Percentiles rank a stretch among this genome's conserved stretches.
These are phyloP conservation scores for Mycena belliarum DNA, from an alignment of 768 basidiomycete species.

Conservation along the genomic window DNA sequence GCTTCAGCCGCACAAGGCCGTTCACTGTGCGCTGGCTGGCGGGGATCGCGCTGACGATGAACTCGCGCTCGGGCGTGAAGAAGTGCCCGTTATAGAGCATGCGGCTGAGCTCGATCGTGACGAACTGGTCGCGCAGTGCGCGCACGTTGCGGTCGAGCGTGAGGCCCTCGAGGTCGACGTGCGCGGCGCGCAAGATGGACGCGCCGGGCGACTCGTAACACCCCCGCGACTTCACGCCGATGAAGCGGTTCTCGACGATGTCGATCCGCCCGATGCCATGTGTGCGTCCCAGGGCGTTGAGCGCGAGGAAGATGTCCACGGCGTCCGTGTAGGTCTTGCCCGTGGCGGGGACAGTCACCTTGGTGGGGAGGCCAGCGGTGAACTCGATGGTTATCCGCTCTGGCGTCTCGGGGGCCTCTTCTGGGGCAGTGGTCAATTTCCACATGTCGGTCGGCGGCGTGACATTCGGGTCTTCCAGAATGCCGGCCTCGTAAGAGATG, in stretches of 20 bases:
- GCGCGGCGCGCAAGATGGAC: conserved; percentile 92
- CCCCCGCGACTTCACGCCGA: conserved; percentile 98
- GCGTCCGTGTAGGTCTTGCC: conserved; percentile 78
- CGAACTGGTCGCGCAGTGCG: conserved; percentile 90
- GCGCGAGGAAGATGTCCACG: conserved; percentile 89
- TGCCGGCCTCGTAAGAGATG: conserved; percentile 99
- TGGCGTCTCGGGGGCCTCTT: conserved; percentile 76
- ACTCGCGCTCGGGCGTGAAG: conserved; percentile 99
- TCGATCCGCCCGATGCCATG: conserved; percentile 98
- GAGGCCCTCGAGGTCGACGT: conserved; percentile 95
- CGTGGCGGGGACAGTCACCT: conserved; percentile 62
- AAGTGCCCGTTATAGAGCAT: conserved; percentile 99
- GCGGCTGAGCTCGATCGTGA: conserved; percentile 85
- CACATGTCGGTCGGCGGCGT: conserved; percentile 98
- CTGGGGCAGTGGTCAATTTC: conserved; percentile 89
- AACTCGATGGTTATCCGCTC: conserved; percentile 88
- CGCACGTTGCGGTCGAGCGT: conserved; percentile 98
- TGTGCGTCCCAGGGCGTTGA: conserved; percentile 90
- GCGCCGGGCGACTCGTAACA: conserved; percentile 99
- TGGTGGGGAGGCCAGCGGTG: conserved; percentile 81
- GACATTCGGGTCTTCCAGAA: conserved; percentile 93
- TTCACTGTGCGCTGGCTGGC: conserved; percentile 96
- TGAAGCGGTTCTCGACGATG: conserved; percentile 99
- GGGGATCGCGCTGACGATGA: conserved; percentile 86
- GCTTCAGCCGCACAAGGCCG: conserved; percentile 84